Conservation (phyloP, 1,139 yeast genomes). For the Candida anutae region DNA sequence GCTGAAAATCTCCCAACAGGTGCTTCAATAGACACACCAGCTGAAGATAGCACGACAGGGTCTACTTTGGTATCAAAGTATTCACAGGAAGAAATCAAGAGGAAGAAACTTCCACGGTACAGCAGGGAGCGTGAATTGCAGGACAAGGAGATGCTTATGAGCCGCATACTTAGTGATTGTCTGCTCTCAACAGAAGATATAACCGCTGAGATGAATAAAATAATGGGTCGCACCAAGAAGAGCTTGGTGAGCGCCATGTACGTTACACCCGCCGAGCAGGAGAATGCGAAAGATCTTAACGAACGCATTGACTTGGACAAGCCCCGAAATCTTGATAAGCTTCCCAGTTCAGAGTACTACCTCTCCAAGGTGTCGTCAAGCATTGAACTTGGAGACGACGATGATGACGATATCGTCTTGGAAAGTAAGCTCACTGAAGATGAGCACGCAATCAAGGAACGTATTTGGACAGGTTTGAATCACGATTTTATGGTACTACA, state of each 20-base stretch:
- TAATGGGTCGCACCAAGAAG: conserved; percentile 17
- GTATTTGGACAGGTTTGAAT: conserved; percentile 83
- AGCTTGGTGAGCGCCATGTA: conserved; percentile 14
- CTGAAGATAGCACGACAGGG: neutral
- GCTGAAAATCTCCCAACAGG: too few relatives aligned
- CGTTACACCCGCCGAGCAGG: conserved; percentile 18
- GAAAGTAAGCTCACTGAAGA: conserved; percentile 61
- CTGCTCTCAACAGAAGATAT: conserved; percentile 7
- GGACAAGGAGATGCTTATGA: conserved; percentile 1
- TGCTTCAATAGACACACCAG: too few relatives aligned
- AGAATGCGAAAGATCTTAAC: conserved; percentile 11
- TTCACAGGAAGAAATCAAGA: neutral
- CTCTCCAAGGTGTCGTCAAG: conserved; percentile 51
- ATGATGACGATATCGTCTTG: conserved; percentile 59
- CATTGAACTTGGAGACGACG: conserved; percentile 51
- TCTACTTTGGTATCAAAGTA: neutral
- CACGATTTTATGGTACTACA: conserved; percentile 81
- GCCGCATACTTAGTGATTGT: conserved; percentile 1
- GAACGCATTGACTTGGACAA: conserved; percentile 26
- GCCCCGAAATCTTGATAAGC: conserved; percentile 45
- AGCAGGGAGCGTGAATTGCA: neutral
- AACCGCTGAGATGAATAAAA: conserved; percentile 13
- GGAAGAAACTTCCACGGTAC: conserved; percentile 1
- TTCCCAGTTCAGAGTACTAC: conserved; percentile 51
- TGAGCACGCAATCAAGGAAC: conserved; percentile 63